Percentiles rank a stretch among this genome's conserved stretches.
Conservation (phyloP, 2,329 filamentous ascomycete genomes). For the Alternaria burnsii region DNA sequence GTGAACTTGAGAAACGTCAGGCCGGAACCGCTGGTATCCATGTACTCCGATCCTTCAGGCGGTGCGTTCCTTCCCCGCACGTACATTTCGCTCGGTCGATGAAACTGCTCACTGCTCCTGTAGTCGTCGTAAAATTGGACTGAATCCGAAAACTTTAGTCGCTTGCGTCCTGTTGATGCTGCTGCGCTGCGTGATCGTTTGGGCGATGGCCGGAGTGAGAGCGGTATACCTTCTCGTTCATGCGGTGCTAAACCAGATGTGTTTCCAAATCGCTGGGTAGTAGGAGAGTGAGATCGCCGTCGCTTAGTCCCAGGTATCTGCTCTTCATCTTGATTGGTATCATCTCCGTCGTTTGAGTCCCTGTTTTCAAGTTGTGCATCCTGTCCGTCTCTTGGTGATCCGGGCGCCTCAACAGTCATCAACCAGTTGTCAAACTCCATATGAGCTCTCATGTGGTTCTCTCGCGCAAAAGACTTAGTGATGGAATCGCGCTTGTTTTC, state of each 20-base stretch:
- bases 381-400: not conserved
- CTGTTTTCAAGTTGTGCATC: not conserved
- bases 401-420: slow-evolving; percentile 28
- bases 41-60: slow-evolving; percentile 31
- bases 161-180: slow-evolving; percentile 22
- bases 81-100: slow-evolving; percentile 31
- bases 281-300: slow-evolving; percentile 14
- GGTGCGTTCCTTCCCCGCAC: slow-evolving; percentile 38
- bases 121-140: slow-evolving; percentile 32
- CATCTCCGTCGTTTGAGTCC: not conserved
- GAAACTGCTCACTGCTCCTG: slow-evolving; percentile 22
- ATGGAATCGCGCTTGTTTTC: slow-evolving; percentile 23
- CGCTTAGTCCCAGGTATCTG: slow-evolving; percentile 16
- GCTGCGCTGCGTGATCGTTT: slow-evolving; percentile 14
- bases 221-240: not conserved
- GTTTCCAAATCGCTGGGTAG: not conserved
- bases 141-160: slow-evolving; percentile 29
- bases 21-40: slow-evolving; percentile 40
- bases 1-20: slow-evolving; percentile 35
- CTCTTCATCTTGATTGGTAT: slow-evolving; percentile 1
- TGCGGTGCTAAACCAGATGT: not conserved
- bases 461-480: slow-evolving; percentile 23
- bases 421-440: slow-evolving; percentile 40
- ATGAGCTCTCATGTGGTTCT: slow-evolving; percentile 22
- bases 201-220: slow-evolving; percentile 12